Percentiles rank a stretch among this genome's conserved stretches.
phyloP scores from a whole-genome alignment of 1,284 basidiomycete species.

The Puccinia novopanici region DNA sequence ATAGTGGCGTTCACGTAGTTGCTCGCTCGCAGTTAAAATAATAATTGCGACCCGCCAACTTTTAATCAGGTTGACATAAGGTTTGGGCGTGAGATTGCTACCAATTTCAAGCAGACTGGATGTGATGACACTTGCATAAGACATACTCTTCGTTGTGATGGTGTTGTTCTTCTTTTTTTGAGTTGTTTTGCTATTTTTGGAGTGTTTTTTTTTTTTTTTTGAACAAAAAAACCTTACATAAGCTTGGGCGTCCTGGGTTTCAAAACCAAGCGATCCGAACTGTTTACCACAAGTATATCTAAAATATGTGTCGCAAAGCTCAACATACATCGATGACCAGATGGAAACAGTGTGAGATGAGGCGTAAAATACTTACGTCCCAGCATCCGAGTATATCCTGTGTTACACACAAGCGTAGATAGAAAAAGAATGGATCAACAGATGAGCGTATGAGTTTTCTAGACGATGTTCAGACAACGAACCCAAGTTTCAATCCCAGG shows the following conservation, averaged over 20 bases:
- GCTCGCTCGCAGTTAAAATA: too few species aligned
- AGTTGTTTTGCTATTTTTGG: too few species aligned
- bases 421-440: background rate
- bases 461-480: background rate
- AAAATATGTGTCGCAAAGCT: background rate
- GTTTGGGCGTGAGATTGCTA: too few species aligned
- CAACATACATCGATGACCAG: background rate
- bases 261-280: constrained; percentile 63
- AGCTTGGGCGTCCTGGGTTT: constrained; percentile 63
- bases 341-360: background rate
- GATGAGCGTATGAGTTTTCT: background rate
- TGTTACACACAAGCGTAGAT: background rate
- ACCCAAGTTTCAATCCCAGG: constrained; percentile 61
- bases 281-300: constrained; percentile 61
- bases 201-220: too few species aligned
- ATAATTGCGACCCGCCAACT: too few species aligned
- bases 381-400: constrained; percentile 64
- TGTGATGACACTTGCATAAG: too few species aligned
- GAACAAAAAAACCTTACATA: constrained; percentile 21
- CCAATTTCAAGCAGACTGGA: too few species aligned
- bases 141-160: too few species aligned
- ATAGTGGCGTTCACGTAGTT: too few species aligned
- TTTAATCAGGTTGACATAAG: too few species aligned
- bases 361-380: constrained; percentile 55
- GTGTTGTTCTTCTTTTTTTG: too few species aligned